Base-by-base conservation (phyloP, 305 asterid species). In the Nicotiana rustica region DNA sequence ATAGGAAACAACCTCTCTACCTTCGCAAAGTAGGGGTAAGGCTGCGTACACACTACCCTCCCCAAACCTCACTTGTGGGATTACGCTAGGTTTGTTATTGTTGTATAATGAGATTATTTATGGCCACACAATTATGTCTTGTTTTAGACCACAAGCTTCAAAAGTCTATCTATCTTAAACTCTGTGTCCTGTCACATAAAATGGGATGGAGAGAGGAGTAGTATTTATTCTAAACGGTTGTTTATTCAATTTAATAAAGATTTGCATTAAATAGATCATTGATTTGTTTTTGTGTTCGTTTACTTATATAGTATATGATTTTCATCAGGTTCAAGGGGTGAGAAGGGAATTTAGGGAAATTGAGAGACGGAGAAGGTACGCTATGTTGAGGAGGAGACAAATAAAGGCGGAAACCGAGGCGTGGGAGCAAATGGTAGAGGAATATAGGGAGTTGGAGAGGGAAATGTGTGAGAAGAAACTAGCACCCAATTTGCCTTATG, bases 401-500 rank as follows among this genome's bases (percentile, higher is more conserved):
- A 64, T 95, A 8, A 90, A 90, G 87, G 93, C 92, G 15, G 99
- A 95, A 75, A 95, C 98, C 0, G 95, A 95, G 92, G 99, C 96
- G 1, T 95, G 99, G 99, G 95, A 94, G 92, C 91, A 87, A 82
- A 92, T 84, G 94, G 97, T 90, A 82, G 94, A 92, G 49, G 98
- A 96, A 86, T 96, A 94, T 67, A 89, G 92, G 80, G 98, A 96
- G 79, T 83, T 94, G 87, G 96, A 96, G 84, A 94, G 92, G 85
- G 98, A 93, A 69, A 96, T 96, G 98, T 93, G 97, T 83, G 99
- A 96, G 91, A 94, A 86, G 84, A 94, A 96, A 81, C 61, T 96
- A 89, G 99, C 98, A 31, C 98, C 98, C 5, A 91, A 92, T 85
- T 84, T 96, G 89, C 99, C 99, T 84, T 89, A 90, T 78, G 88